Conservation (phyloP, 2,329 filamentous ascomycete genomes). For the Exserohilum turcica region DNA sequence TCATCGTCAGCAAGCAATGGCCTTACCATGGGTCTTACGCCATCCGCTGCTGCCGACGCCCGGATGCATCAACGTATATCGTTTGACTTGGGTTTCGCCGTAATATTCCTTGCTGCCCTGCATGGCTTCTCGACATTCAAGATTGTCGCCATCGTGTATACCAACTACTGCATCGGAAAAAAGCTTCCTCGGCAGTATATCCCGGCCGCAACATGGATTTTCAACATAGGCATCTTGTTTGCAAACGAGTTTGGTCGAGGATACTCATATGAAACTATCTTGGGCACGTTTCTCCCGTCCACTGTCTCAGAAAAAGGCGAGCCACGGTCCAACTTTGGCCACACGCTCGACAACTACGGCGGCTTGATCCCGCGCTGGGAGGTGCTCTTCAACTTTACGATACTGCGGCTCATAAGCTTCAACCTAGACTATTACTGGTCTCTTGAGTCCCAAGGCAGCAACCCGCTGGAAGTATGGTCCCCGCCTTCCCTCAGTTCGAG, state of each 20-base stretch:
- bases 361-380: conserved; percentile 93
- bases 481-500: conserved; percentile 1
- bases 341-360: conserved; percentile 76
- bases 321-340: conserved; percentile 64
- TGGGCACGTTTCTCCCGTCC: conserved; percentile 56
- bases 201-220: conserved; percentile 81
- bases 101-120: conserved; percentile 76
- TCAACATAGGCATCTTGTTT: conserved; percentile 85
- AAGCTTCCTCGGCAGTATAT: conserved; percentile 71
- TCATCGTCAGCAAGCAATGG: conserved; percentile 44
- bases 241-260: conserved; percentile 84
- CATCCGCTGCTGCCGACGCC: conserved; percentile 59
- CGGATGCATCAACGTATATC: conserved; percentile 68
- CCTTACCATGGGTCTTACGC: conserved; percentile 50
- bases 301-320: conserved; percentile 50
- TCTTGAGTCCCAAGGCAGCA: conserved; percentile 64
- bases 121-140: conserved; percentile 88
- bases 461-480: conserved; percentile 79
- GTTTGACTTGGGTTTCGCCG: conserved; percentile 83
- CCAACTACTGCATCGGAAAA: conserved; percentile 82
- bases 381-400: conserved; percentile 95
- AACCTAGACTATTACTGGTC: conserved; percentile 98
- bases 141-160: conserved; percentile 75
- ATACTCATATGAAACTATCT: conserved; percentile 72
- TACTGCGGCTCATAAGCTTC: conserved; percentile 91